Percentiles rank a stretch among this genome's conserved stretches.
Evolutionary conservation across 345 rosid species (phyloP).

Genomic region (Excoecaria agallocha): DNA sequence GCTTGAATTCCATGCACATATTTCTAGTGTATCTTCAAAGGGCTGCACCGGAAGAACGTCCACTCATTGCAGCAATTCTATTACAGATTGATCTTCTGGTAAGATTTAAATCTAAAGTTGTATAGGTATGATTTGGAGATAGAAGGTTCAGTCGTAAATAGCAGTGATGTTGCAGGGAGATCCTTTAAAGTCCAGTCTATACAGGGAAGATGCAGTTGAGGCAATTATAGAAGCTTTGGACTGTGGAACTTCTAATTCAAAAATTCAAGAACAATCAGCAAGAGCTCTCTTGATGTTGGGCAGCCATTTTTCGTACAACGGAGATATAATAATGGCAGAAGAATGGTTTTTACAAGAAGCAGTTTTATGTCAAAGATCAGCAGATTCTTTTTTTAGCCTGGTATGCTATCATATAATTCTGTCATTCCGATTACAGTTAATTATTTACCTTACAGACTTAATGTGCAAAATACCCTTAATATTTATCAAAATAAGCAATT

Average conservation of each 20-base stretch:
- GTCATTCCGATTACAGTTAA: too few relatives aligned
- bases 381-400: slow-evolving; percentile 25
- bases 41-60: slow-evolving; percentile 48
- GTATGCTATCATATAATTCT: slow-evolving; percentile 29
- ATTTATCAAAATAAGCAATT: too few relatives aligned
- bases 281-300: slow-evolving; percentile 56
- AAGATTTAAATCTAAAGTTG: slow-evolving; percentile 9
- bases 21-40: slow-evolving; percentile 46
- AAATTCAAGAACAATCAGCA: slow-evolving; percentile 53
- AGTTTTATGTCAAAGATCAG: slow-evolving; percentile 26
- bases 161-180: slow-evolving; percentile 54
- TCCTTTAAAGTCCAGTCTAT: slow-evolving; percentile 43
- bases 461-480: too few relatives aligned
- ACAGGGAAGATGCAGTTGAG: slow-evolving; percentile 64
- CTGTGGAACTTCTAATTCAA: slow-evolving; percentile 27
- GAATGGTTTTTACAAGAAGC: slow-evolving; percentile 47
- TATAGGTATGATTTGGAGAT: slow-evolving; percentile 1
- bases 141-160: slow-evolving; percentile 22
- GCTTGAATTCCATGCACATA: slow-evolving; percentile 54
- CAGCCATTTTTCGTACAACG: slow-evolving; percentile 34
- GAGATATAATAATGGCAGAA: slow-evolving; percentile 35
- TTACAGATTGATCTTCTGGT: slow-evolving; percentile 68
- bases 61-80: slow-evolving; percentile 48
- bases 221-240: slow-evolving; percentile 42
- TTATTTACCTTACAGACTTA: too few relatives aligned